These are phyloP conservation scores for Morella rubra DNA, from an alignment of 306 rosid genomes.

Conservation along the genomic window DNA sequence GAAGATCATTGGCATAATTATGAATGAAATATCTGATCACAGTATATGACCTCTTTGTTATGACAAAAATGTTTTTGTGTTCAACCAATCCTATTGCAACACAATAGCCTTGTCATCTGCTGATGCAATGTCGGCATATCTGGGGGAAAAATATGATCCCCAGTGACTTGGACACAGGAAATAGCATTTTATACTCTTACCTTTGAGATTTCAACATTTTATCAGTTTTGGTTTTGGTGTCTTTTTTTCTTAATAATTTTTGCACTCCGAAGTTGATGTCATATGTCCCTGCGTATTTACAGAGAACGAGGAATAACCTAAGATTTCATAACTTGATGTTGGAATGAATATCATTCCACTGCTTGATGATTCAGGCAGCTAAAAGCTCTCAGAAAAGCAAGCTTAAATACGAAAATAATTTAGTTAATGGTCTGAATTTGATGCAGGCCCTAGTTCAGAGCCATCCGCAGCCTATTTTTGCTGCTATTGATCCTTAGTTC, in stretches of 20 bases:
- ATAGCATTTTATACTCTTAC: not conserved
- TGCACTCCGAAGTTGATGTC: not conserved
- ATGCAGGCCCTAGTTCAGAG: too few species aligned
- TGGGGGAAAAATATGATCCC: not conserved
- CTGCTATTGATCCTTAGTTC: too few species aligned
- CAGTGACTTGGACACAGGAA: not conserved
- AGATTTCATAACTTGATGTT: not conserved
- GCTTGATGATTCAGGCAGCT: too few species aligned
- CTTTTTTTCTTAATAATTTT: not conserved
- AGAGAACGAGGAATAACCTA: too few species aligned
- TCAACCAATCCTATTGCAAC: not conserved
- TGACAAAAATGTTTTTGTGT: not conserved
- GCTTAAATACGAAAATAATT: too few species aligned
- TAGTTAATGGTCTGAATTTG: too few species aligned
- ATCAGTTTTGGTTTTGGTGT: not conserved
- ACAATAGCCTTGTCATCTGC: not conserved
- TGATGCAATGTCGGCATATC: not conserved
- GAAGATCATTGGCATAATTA: not conserved
- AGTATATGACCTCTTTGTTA: not conserved
- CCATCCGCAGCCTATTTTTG: too few species aligned
- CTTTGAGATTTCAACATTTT: not conserved
- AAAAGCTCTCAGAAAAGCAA: too few species aligned
- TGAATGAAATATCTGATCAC: not conserved
- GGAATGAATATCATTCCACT: not conserved
- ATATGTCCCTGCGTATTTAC: too few species aligned